Conservation (phyloP, 2,329 filamentous ascomycete genomes). For the Talaromyces sp. region DNA sequence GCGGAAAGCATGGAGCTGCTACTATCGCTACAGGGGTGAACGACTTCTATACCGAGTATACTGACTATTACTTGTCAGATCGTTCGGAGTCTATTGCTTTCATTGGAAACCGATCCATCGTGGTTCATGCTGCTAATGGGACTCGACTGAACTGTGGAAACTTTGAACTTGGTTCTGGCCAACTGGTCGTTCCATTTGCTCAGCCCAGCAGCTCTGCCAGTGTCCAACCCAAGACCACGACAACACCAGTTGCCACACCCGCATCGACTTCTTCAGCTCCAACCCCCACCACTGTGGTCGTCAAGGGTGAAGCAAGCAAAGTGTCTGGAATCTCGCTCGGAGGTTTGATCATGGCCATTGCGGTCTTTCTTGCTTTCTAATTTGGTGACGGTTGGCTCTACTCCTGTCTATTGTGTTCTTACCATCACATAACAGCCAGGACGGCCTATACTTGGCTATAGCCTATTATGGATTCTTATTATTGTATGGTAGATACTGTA, state of each 20-base stretch:
- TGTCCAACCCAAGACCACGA: not conserved
- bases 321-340: not conserved
- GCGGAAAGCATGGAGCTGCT: conserved; percentile 63
- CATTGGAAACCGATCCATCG: conserved; percentile 51
- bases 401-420: not conserved
- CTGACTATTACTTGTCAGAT: conserved; percentile 48
- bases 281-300: not conserved
- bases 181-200: not conserved
- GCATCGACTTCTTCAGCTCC: not conserved
- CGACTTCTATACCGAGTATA: conserved; percentile 31
- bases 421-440: not conserved
- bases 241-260: not conserved
- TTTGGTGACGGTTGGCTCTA: not conserved
- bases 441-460: not conserved
- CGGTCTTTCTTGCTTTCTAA: not conserved
- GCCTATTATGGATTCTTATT: not conserved
- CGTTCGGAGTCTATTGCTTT: conserved; percentile 38
- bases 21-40: conserved; percentile 44
- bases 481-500: not conserved
- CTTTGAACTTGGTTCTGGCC: conserved; percentile 34
- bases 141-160: conserved; percentile 55
- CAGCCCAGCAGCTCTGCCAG: not conserved
- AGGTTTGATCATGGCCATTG: not conserved
- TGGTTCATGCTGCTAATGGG: conserved; percentile 50
- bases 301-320: not conserved